Conservation (phyloP, 2,329 filamentous ascomycete genomes). For the Shiraia bambusicola region DNA sequence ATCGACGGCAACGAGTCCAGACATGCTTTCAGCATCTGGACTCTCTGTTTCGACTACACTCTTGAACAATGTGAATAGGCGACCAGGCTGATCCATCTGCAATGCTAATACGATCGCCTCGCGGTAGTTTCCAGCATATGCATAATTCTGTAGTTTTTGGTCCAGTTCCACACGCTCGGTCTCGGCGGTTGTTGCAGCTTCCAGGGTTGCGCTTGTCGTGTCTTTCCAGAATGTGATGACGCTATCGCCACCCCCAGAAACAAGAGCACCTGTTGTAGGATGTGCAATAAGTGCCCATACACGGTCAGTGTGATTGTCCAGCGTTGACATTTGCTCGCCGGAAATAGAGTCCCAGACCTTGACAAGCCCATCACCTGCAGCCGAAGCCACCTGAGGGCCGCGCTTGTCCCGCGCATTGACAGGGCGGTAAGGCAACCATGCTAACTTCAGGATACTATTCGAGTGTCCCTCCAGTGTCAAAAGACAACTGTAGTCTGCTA, state of each 20-base stretch:
- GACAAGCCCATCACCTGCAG: conserved; percentile 90
- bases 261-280: conserved; percentile 63
- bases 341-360: conserved; percentile 92
- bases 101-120: conserved; percentile 91
- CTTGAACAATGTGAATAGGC: conserved; percentile 81
- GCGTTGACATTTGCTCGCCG: conserved; percentile 81
- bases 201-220: conserved; percentile 78
- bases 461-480: conserved; percentile 95
- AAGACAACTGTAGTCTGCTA: conserved; percentile 88
- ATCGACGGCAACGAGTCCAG: conserved; percentile 70
- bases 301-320: conserved; percentile 95
- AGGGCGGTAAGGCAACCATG: conserved; percentile 69
- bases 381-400: conserved; percentile 74
- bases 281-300: conserved; percentile 87
- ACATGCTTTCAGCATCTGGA: conserved; percentile 64
- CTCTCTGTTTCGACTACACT: conserved; percentile 67
- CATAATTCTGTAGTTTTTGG: conserved; percentile 90
- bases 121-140: conserved; percentile 82
- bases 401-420: conserved; percentile 52
- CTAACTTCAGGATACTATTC: conserved; percentile 90
- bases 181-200: conserved; percentile 70
- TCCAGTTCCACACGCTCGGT: conserved; percentile 87
- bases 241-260: conserved; percentile 89
- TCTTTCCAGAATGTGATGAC: conserved; percentile 96
- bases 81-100: conserved; percentile 89